Percentiles rank a stretch among this genome's conserved stretches.
These are phyloP conservation scores for Zasmidium citrigriseum DNA, from an alignment of 2,329 filamentous ascomycete genomes.

Conservation along the genomic window DNA sequence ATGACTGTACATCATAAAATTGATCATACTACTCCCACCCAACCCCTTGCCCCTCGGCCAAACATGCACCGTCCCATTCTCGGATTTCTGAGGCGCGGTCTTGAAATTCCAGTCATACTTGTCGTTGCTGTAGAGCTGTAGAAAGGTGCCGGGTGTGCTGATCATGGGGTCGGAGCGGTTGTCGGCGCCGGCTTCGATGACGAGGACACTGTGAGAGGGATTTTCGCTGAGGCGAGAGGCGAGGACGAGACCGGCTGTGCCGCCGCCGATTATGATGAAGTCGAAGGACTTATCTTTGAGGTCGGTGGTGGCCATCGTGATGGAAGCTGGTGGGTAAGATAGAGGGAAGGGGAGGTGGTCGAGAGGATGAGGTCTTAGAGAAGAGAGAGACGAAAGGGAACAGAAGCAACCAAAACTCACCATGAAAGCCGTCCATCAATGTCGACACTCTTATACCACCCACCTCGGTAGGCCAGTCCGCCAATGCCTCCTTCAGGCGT, in stretches of 20 bases:
- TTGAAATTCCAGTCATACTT: constrained; percentile 31
- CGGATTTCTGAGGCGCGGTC: constrained; percentile 13
- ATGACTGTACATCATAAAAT: constrained; percentile 15
- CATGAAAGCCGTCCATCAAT: too few species aligned
- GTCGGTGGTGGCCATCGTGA: not conserved
- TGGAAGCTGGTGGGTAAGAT: too few species aligned
- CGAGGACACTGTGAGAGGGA: constrained; percentile 27
- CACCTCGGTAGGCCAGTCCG: too few species aligned
- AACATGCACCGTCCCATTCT: constrained; percentile 4
- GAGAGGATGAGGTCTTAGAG: too few species aligned
- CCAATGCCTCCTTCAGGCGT: too few species aligned
- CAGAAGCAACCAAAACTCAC: too few species aligned
- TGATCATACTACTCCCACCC: constrained; percentile 39
- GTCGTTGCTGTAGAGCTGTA: constrained; percentile 30
- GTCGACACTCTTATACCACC: too few species aligned
- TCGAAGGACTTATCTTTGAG: constrained; percentile 1
- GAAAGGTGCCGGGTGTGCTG: constrained; percentile 33
- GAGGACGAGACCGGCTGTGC: constrained; percentile 29
- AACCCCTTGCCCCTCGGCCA: constrained; percentile 35
- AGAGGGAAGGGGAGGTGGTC: too few species aligned
- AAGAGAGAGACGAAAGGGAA: too few species aligned
- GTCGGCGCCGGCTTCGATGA: constrained; percentile 28
- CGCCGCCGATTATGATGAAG: constrained; percentile 18
- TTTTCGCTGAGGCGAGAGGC: constrained; percentile 28
- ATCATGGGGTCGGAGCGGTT: constrained; percentile 29